These are phyloP conservation scores for Cryptosporidium sp. DNA, from an alignment of 169 alveolate genomes.

Conservation along the genomic window DNA sequence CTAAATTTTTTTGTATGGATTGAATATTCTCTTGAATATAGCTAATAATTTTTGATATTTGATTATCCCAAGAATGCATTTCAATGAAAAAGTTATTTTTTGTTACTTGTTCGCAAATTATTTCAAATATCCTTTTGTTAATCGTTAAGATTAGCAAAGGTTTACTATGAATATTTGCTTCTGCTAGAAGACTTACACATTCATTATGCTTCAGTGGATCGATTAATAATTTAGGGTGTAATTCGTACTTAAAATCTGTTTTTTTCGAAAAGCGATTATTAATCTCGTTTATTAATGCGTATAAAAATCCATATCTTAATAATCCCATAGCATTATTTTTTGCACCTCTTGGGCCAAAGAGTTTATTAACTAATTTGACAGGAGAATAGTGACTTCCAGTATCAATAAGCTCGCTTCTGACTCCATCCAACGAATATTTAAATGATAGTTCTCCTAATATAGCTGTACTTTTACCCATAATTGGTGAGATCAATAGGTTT, in stretches of 20 bases:
- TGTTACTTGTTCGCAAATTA: neutral
- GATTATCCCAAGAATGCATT: slow-evolving; percentile 33
- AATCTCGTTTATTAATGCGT: slow-evolving; percentile 23
- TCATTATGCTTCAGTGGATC: neutral
- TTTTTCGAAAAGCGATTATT: slow-evolving; percentile 5
- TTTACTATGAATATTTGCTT: neutral
- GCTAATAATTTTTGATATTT: slow-evolving; percentile 1
- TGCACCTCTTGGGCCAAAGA: slow-evolving; percentile 23
- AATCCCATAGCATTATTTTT: slow-evolving; percentile 4
- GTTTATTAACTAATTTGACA: neutral
- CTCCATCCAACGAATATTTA: slow-evolving; percentile 27
- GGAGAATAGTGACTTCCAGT: neutral
- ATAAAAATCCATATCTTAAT: slow-evolving; percentile 57
- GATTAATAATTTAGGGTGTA: neutral
- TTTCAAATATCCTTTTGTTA: slow-evolving; percentile 11
- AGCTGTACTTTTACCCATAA: slow-evolving; percentile 33
- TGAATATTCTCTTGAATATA: neutral
- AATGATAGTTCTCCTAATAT: slow-evolving; percentile 43
- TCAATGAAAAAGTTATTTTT: neutral
- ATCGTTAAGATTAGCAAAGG: neutral
- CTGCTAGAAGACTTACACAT: slow-evolving; percentile 8
- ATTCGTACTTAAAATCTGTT: neutral
- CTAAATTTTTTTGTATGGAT: neutral
- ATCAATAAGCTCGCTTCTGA: neutral
- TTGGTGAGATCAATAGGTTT: slow-evolving; percentile 43